Percentiles rank a stretch among this genome's conserved stretches.
Evolutionary conservation across 192 early-diverging fungal genomes (phyloP).

Genomic region (Phlyctochytrium bullatum): DNA sequence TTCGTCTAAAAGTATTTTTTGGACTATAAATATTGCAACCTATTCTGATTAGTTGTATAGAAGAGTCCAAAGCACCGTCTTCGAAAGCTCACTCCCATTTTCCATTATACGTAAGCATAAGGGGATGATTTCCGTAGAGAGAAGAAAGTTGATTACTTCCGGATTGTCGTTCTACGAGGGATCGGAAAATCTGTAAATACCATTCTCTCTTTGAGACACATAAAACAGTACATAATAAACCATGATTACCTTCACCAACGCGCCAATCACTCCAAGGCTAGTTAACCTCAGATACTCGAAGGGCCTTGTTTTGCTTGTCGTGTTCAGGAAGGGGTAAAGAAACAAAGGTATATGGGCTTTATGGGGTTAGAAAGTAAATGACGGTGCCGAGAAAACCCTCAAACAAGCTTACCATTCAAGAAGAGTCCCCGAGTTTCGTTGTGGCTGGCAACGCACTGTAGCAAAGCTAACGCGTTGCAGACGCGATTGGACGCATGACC

Average conservation of each 20-base stretch:
- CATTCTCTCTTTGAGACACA: background rate
- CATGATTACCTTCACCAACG: conserved; percentile 85
- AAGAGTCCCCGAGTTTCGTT: conserved; percentile 83
- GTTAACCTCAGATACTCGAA: conserved; percentile 96
- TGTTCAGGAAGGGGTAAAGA: conserved; percentile 98
- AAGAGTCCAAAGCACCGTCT: conserved; percentile 60
- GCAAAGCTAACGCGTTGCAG: conserved; percentile 90
- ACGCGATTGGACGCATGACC: conserved; percentile 90
- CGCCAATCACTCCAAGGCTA: conserved; percentile 92
- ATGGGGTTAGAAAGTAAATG: conserved; percentile 2
- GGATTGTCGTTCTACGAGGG: conserved; percentile 80
- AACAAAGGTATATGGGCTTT: conserved; percentile 92
- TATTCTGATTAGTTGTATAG: background rate
- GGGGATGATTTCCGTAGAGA: conserved; percentile 96
- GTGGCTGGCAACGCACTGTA: conserved; percentile 96
- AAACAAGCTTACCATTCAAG: conserved; percentile 62
- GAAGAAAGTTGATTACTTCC: conserved; percentile 92
- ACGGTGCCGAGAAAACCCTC: too few relatives aligned
- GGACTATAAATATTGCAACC: conserved; percentile 98
- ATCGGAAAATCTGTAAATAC: background rate
- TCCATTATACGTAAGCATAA: conserved; percentile 99
- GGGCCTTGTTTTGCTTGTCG: conserved; percentile 88
- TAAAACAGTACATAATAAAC: background rate
- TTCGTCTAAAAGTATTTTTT: conserved; percentile 93
- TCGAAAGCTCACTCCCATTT: conserved; percentile 92